These are phyloP conservation scores for Venturia pyrina DNA, from an alignment of 2,329 filamentous ascomycete genomes.

Conservation along the genomic window DNA sequence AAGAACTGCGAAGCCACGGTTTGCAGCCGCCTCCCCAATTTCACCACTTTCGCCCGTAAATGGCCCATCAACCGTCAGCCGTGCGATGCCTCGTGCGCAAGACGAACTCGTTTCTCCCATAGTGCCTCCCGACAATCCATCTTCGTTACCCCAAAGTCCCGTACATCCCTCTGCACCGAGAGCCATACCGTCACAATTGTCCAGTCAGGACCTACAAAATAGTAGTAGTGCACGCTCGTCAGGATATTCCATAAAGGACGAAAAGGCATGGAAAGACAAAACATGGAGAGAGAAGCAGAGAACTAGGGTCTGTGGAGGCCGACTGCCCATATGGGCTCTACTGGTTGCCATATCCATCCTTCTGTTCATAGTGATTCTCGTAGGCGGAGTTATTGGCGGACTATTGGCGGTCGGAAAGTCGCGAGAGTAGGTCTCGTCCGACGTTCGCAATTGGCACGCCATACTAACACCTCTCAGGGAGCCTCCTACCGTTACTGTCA, in stretches of 20 bases:
- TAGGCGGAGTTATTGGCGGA: constrained; percentile 46
- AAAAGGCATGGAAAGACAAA: constrained; percentile 22
- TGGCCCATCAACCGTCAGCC: background rate
- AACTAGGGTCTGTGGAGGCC: constrained; percentile 25
- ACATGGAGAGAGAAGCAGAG: constrained; percentile 28
- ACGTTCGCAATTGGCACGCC: background rate
- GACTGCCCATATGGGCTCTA: constrained; percentile 41
- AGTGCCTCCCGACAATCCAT: background rate
- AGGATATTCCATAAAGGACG: constrained; percentile 15
- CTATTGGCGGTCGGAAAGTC: constrained; percentile 35
- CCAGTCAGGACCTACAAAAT: background rate
- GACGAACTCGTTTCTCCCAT: background rate
- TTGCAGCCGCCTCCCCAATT: background rate
- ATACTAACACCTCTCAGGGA: background rate
- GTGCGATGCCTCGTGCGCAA: background rate
- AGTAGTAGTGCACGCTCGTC: background rate
- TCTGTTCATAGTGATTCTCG: constrained; percentile 36
- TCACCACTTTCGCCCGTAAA: background rate
- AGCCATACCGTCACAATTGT: background rate
- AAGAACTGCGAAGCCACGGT: constrained; percentile 24
- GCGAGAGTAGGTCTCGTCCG: constrained; percentile 17
- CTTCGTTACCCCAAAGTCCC: background rate
- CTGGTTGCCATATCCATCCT: constrained; percentile 36
- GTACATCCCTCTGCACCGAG: background rate
- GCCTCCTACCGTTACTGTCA: constrained; percentile 33